Percentiles rank a stretch among this genome's conserved stretches.
These are phyloP conservation scores for Lantana camara DNA, from an alignment of 257 asterid species.

Conservation along the genomic window DNA sequence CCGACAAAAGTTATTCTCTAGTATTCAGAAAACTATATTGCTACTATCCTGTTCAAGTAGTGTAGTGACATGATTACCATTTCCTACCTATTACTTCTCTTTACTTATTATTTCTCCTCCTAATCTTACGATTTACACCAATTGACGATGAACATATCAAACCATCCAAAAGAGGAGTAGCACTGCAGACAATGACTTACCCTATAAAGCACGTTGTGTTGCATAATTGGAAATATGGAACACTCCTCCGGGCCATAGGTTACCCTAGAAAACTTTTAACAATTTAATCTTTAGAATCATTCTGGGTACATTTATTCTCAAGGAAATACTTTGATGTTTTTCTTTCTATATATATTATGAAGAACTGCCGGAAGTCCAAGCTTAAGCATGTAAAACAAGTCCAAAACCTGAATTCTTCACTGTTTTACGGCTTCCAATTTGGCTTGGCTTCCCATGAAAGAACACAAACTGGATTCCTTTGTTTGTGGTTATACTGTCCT, in stretches of 20 bases:
- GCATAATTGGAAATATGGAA: background rate
- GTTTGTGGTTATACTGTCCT: background rate
- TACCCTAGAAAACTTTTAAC: background rate
- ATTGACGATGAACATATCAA: background rate
- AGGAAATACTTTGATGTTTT: background rate
- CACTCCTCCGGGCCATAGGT: constrained; percentile 7
- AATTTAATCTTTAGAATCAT: background rate
- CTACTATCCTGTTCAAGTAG: constrained; percentile 7
- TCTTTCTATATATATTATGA: background rate
- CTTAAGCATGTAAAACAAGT: background rate
- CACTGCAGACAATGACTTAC: background rate
- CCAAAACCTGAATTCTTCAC: background rate
- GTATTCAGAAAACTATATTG: background rate
- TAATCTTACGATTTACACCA: background rate
- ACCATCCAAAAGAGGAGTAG: background rate
- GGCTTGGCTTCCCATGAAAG: background rate
- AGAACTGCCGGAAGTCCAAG: background rate
- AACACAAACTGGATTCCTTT: background rate
- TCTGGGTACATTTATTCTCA: background rate
- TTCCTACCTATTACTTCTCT: background rate
- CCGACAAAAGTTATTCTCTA: background rate
- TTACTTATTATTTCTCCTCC: background rate
- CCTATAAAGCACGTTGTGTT: background rate
- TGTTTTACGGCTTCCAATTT: background rate
- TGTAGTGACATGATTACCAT: constrained; percentile 6